Conservation (phyloP, 2,329 filamentous ascomycete genomes). For the Myriosclerotinia duriaeana region DNA sequence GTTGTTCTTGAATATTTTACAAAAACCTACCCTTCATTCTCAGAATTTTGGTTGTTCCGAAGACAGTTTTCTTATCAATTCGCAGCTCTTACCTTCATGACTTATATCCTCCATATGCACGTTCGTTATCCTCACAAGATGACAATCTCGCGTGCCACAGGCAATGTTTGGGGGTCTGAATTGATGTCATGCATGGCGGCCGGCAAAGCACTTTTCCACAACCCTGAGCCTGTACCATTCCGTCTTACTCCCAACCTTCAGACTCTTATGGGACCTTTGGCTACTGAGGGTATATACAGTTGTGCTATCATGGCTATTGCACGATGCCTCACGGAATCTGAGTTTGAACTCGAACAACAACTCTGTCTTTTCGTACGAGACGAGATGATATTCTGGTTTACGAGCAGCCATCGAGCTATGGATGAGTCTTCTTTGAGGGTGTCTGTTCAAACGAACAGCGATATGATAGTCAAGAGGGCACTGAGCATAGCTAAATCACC, state of each 20-base stretch:
- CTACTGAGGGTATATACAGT: slow-evolving; percentile 95
- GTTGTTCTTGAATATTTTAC: slow-evolving; percentile 89
- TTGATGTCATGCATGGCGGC: slow-evolving; percentile 86
- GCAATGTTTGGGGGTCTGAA: slow-evolving; percentile 95
- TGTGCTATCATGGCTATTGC: slow-evolving; percentile 95
- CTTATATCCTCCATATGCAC: slow-evolving; percentile 96
- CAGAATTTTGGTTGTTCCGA: slow-evolving; percentile 98
- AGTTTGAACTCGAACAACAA: slow-evolving; percentile 89
- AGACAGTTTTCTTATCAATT: slow-evolving; percentile 96
- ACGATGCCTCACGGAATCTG: slow-evolving; percentile 85
- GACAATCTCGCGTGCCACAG: slow-evolving; percentile 80
- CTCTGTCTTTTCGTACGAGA: slow-evolving; percentile 93
- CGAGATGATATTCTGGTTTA: slow-evolving; percentile 98
- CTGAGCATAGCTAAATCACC: slow-evolving; percentile 73
- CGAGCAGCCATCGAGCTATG: slow-evolving; percentile 67
- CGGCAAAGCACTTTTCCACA: slow-evolving; percentile 85
- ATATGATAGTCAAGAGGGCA: slow-evolving; percentile 88
- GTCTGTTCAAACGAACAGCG: slow-evolving; percentile 79
- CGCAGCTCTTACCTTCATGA: slow-evolving; percentile 95
- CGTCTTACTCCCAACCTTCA: slow-evolving; percentile 95
- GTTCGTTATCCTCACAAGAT: slow-evolving; percentile 95
- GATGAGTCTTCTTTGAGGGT: slow-evolving; percentile 67
- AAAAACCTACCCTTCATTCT: slow-evolving; percentile 79
- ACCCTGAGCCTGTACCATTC: slow-evolving; percentile 95
- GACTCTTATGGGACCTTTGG: slow-evolving; percentile 91